A percentile compares a stretch with the other conserved stretches of the same genome.
phyloP scores from a whole-genome alignment of 164 flowering plant genomes.

The Vitis labrusca region DNA sequence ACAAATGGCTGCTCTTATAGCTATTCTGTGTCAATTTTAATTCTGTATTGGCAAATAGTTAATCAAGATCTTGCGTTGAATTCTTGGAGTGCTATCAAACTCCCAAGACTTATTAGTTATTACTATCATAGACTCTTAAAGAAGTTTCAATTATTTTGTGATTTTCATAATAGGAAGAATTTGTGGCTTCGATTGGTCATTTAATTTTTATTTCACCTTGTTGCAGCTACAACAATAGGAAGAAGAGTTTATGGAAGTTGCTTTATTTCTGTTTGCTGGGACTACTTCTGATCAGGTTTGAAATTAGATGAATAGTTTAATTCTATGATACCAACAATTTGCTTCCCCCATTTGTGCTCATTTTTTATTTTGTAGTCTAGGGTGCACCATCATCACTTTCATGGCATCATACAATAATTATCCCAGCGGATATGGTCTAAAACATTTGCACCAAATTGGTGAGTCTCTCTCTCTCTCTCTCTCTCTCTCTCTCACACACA shows the following conservation, averaged over 20 bases:
- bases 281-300: conserved; percentile 70
- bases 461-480: conserved; percentile 27
- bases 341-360: conserved; percentile 14
- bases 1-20: no score
- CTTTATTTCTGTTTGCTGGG: conserved; percentile 59
- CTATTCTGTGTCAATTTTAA: no score
- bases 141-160: no score
- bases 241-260: conserved; percentile 69
- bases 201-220: conserved; percentile 7
- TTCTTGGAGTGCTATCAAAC: no score
- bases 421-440: conserved; percentile 81
- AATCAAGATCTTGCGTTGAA: no score
- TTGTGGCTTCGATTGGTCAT: neutral
- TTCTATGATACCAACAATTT: neutral
- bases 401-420: conserved; percentile 91
- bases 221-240: conserved; percentile 84
- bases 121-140: no score
- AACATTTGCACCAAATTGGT: conserved; percentile 71
- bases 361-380: conserved; percentile 69
- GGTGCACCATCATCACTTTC: conserved; percentile 64
- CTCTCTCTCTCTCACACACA: neutral
- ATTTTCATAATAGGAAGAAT: no score
- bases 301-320: neutral
- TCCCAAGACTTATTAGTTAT: no score
- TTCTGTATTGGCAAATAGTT: no score